Evolutionary conservation across 306 rosid species (phyloP), one percentile per base, ranked within the genome.

Genomic region (Lathyrus aphaca): DNA sequence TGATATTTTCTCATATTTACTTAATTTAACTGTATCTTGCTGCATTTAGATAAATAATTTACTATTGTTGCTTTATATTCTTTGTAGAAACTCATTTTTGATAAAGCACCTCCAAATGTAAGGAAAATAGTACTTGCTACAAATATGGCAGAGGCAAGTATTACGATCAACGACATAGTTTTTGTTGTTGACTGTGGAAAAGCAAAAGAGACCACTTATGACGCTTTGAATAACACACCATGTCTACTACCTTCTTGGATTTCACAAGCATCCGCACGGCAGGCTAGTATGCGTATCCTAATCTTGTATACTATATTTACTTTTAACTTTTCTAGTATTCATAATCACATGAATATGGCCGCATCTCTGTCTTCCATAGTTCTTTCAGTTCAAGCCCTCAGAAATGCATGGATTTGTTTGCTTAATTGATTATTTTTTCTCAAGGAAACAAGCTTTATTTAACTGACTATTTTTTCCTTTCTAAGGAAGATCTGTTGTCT

Each of bases 141-240:
- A 57, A 93, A 93, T 82, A 93, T 93, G 96, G 98, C 98, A 51
- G 98, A 93, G 86, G 98, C 98, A 63, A 88, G 98, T 81, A 93
- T 93, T 79, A 93, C 98, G 27, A 93, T 90, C 84, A 93, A 93
- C 75, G 98, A 93, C 48, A 30, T 93, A 32, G 93, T 93, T 67
- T 93, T 90, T 83, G 98, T 93, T 68, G 83, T 93, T 77, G 98
- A 93, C 77, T 90, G 98, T 48, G 98, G 98, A 78, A 93, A 93
- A 79, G 98, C 98, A 13, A 93, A 93, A 85, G 98, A 93, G 87
- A 90, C 98, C 72, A 83, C 96, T 9, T 90, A 93, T 80, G 98
- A 93, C 80, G 98, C 98, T 64, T 85, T 93, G 85, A 93, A 93
- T 78, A 93, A 93, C 74, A 93, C 98, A 2, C 96, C 98, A 59